Percentiles rank a stretch among this genome's conserved stretches.
Evolutionary conservation across 1,284 basidiomycete genomes (phyloP).

Genomic region (Meira nashicola): DNA sequence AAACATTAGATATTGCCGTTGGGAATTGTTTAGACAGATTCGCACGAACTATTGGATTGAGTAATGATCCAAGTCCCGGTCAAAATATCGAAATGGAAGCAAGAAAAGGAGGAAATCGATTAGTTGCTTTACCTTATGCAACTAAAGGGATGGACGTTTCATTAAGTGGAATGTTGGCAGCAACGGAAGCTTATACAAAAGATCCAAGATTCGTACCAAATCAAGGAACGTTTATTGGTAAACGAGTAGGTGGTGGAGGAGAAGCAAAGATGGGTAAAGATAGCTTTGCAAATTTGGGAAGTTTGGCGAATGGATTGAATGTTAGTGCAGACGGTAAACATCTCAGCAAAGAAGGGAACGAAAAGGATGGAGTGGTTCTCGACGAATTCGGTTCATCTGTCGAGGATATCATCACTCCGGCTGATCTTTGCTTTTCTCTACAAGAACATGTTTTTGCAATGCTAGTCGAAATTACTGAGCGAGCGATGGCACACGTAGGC

Average conservation of each 20-base stretch:
- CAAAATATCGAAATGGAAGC: slow-evolving; percentile 97
- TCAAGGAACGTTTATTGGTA: not conserved
- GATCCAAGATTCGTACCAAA: slow-evolving; percentile 37
- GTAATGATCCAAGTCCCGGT: slow-evolving; percentile 95
- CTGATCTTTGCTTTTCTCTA: slow-evolving; percentile 91
- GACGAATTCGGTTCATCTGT: not conserved
- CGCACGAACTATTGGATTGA: slow-evolving; percentile 87
- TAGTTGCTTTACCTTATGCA: slow-evolving; percentile 82
- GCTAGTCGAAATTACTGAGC: slow-evolving; percentile 97
- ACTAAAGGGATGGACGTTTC: slow-evolving; percentile 99
- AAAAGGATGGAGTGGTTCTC: slow-evolving; percentile 20
- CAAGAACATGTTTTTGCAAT: slow-evolving; percentile 98
- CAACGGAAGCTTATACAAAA: slow-evolving; percentile 74
- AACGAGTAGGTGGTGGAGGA: not conserved
- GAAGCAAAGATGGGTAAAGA: slow-evolving; percentile 6
- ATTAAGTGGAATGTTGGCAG: slow-evolving; percentile 84
- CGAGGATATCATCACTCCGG: slow-evolving; percentile 70
- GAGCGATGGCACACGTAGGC: slow-evolving; percentile 97
- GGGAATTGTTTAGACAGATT: slow-evolving; percentile 98
- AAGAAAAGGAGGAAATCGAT: slow-evolving; percentile 66
- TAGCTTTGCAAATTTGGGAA: slow-evolving; percentile 20
- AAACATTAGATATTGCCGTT: slow-evolving; percentile 97
- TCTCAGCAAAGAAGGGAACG: slow-evolving; percentile 19
- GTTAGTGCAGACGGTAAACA: slow-evolving; percentile 45
- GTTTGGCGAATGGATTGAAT: slow-evolving; percentile 38